phyloP scores from a whole-genome alignment of 177 flowering plant species.

The Vitis hybrid region DNA sequence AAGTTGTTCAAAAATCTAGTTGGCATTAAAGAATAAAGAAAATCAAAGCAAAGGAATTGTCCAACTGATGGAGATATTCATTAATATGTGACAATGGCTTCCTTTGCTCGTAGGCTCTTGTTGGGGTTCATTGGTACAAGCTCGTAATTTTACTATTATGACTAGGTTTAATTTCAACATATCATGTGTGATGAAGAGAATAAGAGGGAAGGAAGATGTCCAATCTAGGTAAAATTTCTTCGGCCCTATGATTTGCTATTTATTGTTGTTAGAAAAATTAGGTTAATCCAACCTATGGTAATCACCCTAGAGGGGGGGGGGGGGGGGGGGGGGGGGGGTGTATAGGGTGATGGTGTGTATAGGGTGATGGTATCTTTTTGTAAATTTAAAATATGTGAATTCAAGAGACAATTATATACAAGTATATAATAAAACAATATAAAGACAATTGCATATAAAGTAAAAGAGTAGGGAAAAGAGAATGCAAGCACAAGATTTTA shows the following conservation, averaged over 20 bases:
- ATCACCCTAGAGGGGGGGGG: too few species aligned
- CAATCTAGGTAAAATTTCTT: slow-evolving; percentile 56
- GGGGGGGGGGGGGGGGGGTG: too few species aligned
- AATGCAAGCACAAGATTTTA: too few species aligned
- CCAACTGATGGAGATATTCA: neutral
- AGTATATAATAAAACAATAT: too few species aligned
- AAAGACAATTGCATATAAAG: too few species aligned
- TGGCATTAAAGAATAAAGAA: neutral
- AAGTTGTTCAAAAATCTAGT: neutral
- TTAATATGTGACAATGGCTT: neutral
- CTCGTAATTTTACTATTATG: slow-evolving; percentile 95
- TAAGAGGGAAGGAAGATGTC: slow-evolving; percentile 91
- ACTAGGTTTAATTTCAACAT: slow-evolving; percentile 93
- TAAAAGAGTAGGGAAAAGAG: too few species aligned
- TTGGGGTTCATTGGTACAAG: slow-evolving; percentile 93
- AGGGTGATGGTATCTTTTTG: too few species aligned
- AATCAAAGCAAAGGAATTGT: neutral
- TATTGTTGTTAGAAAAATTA: too few species aligned
- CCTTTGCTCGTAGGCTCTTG: slow-evolving; percentile 60
- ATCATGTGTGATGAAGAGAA: slow-evolving; percentile 81
- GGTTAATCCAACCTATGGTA: too few species aligned
- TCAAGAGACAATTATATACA: too few species aligned
- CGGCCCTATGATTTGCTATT: neutral
- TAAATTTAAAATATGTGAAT: too few species aligned
- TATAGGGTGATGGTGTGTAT: too few species aligned